phyloP scores from a whole-genome alignment of 225 moss, liverwort and hornwort species.

The Pseudisothecium myosuroides region DNA sequence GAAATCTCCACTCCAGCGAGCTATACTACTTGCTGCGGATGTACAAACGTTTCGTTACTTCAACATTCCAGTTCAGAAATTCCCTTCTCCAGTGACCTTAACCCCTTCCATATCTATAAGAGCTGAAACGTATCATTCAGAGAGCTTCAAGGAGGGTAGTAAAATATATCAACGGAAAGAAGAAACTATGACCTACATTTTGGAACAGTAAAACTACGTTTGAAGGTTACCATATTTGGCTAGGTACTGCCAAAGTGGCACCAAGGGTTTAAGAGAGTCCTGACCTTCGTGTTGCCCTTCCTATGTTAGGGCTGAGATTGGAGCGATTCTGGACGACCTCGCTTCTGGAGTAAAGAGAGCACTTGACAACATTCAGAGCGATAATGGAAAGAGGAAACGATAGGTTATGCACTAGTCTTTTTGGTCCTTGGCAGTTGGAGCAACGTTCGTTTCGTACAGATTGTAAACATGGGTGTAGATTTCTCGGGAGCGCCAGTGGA shows the following conservation, averaged over 20 bases:
- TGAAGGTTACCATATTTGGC: not conserved
- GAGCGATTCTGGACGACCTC: slow-evolving; percentile 69
- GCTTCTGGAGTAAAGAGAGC: slow-evolving; percentile 68
- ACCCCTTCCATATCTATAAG: not conserved
- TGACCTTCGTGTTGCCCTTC: not conserved
- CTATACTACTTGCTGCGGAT: not conserved
- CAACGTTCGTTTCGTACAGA: not conserved
- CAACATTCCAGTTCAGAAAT: not conserved
- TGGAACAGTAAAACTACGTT: not conserved
- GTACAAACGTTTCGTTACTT: not conserved
- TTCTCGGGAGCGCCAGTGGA: not conserved
- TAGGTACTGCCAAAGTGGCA: not conserved
- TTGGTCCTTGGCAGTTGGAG: not conserved
- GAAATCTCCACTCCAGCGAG: not conserved
- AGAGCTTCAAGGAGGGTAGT: not conserved
- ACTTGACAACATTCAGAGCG: slow-evolving; percentile 27
- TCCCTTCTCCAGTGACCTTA: not conserved
- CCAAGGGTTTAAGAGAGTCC: not conserved
- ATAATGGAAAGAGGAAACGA: slow-evolving; percentile 31
- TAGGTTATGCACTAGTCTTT: not conserved
- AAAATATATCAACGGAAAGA: not conserved
- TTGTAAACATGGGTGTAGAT: not conserved
- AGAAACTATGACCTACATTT: not conserved
- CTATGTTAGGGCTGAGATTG: slow-evolving; percentile 54
- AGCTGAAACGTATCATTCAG: not conserved